These are phyloP conservation scores for Canavalia ensiformis DNA, from an alignment of 306 rosid genomes.

Conservation along the genomic window DNA sequence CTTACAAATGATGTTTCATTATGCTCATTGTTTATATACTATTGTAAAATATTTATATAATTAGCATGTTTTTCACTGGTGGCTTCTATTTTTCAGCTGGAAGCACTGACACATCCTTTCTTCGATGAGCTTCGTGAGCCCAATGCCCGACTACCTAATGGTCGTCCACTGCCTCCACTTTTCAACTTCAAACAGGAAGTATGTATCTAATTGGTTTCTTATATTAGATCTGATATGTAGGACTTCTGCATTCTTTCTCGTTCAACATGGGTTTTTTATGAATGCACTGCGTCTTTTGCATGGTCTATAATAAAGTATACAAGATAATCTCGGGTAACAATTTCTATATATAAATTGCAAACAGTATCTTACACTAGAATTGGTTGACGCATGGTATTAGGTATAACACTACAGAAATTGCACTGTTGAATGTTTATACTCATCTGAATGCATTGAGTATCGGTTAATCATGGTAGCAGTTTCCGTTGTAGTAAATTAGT, in stretches of 20 bases:
- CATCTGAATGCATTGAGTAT: conserved; percentile 2
- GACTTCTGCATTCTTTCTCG: conserved; percentile 1
- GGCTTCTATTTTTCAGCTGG: conserved; percentile 69
- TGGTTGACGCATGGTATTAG: background rate
- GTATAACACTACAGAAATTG: conserved; percentile 6
- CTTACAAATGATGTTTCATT: conserved; percentile 17
- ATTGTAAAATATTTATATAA: conserved; percentile 36
- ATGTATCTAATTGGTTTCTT: conserved; percentile 53
- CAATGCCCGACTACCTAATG: conserved; percentile 84
- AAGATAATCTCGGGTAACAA: background rate
- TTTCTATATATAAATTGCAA: background rate
- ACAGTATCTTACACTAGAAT: background rate
- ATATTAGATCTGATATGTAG: background rate
- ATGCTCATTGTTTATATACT: conserved; percentile 10
- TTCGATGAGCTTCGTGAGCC: conserved; percentile 95
- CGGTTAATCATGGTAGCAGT: background rate
- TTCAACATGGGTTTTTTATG: background rate
- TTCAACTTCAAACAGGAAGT: conserved; percentile 96
- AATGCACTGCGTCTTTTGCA: background rate
- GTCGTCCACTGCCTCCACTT: conserved; percentile 83
- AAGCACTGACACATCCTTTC: conserved; percentile 93
- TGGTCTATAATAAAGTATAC: background rate
- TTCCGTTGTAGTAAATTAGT: background rate
- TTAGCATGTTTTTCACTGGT: conserved; percentile 32
- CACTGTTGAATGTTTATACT: background rate